A percentile compares a stretch with the other conserved stretches of the same genome.
Evolutionary conservation across 208 protist species (phyloP).

Genomic region (Wallacemonas sp.): DNA sequence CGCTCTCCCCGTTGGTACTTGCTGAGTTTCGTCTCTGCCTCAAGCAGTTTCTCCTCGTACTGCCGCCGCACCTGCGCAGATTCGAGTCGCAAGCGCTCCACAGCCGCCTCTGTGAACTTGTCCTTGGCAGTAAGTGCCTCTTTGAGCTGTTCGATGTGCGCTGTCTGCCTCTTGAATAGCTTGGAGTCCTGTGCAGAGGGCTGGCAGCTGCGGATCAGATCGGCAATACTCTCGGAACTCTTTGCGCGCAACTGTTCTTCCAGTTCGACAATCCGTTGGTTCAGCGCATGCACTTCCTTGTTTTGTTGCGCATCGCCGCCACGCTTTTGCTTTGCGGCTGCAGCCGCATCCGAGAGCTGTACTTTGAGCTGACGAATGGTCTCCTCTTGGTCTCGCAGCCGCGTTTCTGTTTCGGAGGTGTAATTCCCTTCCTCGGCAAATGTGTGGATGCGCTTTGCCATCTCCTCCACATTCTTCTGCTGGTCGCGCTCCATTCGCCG

Average conservation of each 20-base stretch:
- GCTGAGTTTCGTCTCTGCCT: slow-evolving; percentile 17
- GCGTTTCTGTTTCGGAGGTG: background rate
- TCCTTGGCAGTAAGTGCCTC: slow-evolving; percentile 68
- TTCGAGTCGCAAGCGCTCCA: slow-evolving; percentile 56
- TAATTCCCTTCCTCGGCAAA: slow-evolving; percentile 27
- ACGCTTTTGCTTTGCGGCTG: slow-evolving; percentile 7
- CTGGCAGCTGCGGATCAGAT: slow-evolving; percentile 64
- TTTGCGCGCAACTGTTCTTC: slow-evolving; percentile 44
- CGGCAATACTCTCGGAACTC: slow-evolving; percentile 49
- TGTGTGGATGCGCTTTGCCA: slow-evolving; percentile 35
- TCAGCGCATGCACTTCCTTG: slow-evolving; percentile 29
- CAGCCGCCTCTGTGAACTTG: slow-evolving; percentile 46
- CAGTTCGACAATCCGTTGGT: slow-evolving; percentile 39
- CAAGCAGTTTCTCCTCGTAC: slow-evolving; percentile 55
- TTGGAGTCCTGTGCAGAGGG: slow-evolving; percentile 36
- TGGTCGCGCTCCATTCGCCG: slow-evolving; percentile 32
- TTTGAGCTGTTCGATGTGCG: slow-evolving; percentile 50
- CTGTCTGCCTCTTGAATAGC: slow-evolving; percentile 48
- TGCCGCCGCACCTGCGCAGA: slow-evolving; percentile 52
- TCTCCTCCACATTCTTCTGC: slow-evolving; percentile 31
- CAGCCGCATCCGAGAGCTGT: slow-evolving; percentile 18
- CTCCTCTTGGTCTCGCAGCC: slow-evolving; percentile 23
- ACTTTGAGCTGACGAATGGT: slow-evolving; percentile 38
- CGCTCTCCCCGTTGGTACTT: slow-evolving; percentile 3
- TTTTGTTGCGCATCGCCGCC: slow-evolving; percentile 5